These are phyloP conservation scores for Ophiostoma quercus DNA, from an alignment of 2,329 filamentous ascomycete genomes.

Conservation along the genomic window DNA sequence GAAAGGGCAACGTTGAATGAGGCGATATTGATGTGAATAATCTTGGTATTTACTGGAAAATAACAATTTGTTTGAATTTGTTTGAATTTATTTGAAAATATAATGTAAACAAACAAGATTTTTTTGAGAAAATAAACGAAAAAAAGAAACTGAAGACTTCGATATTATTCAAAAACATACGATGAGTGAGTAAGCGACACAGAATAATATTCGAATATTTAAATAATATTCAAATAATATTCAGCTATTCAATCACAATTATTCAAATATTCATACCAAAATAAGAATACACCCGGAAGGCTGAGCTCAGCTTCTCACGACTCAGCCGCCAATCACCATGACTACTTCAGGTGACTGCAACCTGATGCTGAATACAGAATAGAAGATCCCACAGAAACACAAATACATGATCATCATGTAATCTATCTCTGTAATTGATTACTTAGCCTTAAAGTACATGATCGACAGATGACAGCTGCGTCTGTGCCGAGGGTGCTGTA, in stretches of 20 bases:
- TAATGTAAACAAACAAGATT: neutral
- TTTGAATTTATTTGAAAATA: no score
- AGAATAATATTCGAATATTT: neutral
- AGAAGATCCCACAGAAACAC: neutral
- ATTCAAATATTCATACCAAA: no score
- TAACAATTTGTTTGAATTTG: no score
- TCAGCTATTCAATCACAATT: neutral
- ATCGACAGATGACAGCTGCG: conserved; percentile 5
- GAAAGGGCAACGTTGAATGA: neutral
- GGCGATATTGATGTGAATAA: neutral
- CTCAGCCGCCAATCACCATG: no score
- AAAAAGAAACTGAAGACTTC: neutral
- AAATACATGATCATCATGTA: neutral
- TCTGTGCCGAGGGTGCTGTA: no score
- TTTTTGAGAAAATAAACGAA: neutral
- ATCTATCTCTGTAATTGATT: neutral
- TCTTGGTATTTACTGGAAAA: no score
- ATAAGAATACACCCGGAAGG: neutral
- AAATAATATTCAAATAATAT: neutral
- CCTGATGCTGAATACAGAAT: no score
- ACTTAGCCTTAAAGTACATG: neutral
- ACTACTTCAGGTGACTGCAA: no score
- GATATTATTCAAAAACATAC: neutral
- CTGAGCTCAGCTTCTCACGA: neutral
- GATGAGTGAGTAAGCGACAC: neutral